Evolutionary conservation across 345 rosid genomes (phyloP).

Genomic region (Linum tenue): DNA sequence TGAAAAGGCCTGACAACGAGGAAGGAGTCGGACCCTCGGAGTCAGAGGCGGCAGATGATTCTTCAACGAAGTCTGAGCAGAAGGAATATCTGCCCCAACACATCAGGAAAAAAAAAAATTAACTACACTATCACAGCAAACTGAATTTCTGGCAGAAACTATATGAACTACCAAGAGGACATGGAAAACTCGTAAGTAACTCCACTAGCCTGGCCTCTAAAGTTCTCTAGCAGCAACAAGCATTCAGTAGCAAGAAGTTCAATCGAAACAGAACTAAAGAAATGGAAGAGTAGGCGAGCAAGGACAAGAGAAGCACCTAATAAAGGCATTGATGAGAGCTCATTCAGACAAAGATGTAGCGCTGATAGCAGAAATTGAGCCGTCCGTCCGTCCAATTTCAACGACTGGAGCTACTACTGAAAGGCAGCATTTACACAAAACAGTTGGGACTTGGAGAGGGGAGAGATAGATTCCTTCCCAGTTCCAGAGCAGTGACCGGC

Average conservation of each 20-base stretch:
- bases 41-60: constrained; percentile 27
- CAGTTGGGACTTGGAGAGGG: no score
- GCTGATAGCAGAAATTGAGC: background rate
- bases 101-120: background rate
- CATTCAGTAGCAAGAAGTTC: background rate
- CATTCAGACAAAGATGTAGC: constrained; percentile 42
- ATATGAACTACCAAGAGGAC: background rate
- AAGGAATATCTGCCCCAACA: constrained; percentile 52
- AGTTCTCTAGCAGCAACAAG: background rate
- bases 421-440: background rate
- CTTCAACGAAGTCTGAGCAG: constrained; percentile 59
- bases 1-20: constrained; percentile 26
- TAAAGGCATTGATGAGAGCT: constrained; percentile 76
- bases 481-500: no score
- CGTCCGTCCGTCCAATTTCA: background rate
- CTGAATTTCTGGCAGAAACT: no score
- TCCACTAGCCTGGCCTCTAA: background rate
- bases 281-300: constrained; percentile 4
- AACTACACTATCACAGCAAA: no score
- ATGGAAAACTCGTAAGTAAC: background rate
- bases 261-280: background rate
- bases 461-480: no score
- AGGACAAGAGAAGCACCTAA: constrained; percentile 35
- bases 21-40: constrained; percentile 38
- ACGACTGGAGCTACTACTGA: background rate